phyloP scores from a whole-genome alignment of 2,329 filamentous ascomycete genomes.

The Pleoardoris graminearum region DNA sequence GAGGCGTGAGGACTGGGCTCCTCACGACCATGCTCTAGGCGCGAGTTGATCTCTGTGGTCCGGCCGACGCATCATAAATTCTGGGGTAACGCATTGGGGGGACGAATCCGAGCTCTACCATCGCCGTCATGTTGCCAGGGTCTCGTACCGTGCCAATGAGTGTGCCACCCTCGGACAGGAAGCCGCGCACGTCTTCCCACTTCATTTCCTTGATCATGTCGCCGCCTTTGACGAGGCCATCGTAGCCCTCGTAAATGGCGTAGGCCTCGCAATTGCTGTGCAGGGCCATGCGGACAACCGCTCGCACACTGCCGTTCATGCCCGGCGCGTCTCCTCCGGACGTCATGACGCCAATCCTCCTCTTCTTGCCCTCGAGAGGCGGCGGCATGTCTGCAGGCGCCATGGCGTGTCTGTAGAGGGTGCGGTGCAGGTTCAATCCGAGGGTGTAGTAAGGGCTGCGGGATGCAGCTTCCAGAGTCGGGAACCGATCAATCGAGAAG shows the following conservation, averaged over 20 bases:
- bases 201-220: conserved; percentile 84
- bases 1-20: no score
- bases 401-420: conserved; percentile 24
- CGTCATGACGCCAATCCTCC: conserved; percentile 86
- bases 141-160: conserved; percentile 79
- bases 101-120: no score
- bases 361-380: conserved; percentile 54
- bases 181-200: conserved; percentile 95
- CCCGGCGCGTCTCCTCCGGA: conserved; percentile 92
- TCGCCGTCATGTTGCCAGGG: no score
- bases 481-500: conserved; percentile 1
- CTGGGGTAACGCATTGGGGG: not conserved
- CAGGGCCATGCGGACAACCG: conserved; percentile 89
- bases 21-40: no score
- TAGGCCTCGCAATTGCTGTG: conserved; percentile 63
- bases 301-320: conserved; percentile 90
- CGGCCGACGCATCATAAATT: no score
- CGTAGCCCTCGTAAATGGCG: conserved; percentile 83
- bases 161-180: conserved; percentile 90
- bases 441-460: conserved; percentile 1
- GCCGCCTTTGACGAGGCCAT: conserved; percentile 87
- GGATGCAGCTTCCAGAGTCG: conserved; percentile 3
- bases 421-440: not conserved
- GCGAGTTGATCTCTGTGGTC: no score
- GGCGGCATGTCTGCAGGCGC: conserved; percentile 37